Evolutionary conservation across 2,329 filamentous ascomycete genomes (phyloP).

Genomic region (Hysterium pulicare): DNA sequence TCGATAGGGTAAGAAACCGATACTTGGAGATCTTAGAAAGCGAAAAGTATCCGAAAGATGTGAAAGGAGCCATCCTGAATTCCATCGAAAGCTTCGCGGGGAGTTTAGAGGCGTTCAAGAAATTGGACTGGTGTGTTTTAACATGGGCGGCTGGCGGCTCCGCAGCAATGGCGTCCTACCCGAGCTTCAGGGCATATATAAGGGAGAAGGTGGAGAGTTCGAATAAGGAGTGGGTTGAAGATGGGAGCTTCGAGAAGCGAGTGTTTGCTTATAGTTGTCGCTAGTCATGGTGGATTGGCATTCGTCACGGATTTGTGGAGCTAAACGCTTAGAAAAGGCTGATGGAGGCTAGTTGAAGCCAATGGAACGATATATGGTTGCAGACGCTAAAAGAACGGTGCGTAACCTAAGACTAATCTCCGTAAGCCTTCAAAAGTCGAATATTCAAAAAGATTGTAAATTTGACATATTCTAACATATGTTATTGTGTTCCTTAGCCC

Average conservation of each 20-base stretch:
- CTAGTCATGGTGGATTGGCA: no score
- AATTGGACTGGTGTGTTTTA: background rate
- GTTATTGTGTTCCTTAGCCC: no score
- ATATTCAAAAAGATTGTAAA: no score
- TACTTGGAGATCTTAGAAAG: background rate
- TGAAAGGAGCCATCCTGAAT: background rate
- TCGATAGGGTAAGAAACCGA: background rate
- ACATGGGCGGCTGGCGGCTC: background rate
- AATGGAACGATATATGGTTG: no score
- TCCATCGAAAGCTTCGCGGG: background rate
- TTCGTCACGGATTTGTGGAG: no score
- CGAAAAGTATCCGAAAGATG: background rate
- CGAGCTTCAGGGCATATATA: background rate
- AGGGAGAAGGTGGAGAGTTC: background rate
- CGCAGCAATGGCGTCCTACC: background rate
- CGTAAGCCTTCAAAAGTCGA: no score
- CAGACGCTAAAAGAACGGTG: no score
- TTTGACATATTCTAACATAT: no score
- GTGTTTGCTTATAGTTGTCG: background rate
- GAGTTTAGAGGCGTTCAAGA: background rate
- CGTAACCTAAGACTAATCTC: no score
- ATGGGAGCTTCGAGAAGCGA: background rate
- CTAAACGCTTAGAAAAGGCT: background rate
- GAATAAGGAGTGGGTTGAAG: background rate
- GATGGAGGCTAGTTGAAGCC: no score